Evolutionary conservation across 805 yeast genomes (phyloP), one percentile per base, ranked within the genome.

Genomic region (Metschnikowia proteae): DNA sequence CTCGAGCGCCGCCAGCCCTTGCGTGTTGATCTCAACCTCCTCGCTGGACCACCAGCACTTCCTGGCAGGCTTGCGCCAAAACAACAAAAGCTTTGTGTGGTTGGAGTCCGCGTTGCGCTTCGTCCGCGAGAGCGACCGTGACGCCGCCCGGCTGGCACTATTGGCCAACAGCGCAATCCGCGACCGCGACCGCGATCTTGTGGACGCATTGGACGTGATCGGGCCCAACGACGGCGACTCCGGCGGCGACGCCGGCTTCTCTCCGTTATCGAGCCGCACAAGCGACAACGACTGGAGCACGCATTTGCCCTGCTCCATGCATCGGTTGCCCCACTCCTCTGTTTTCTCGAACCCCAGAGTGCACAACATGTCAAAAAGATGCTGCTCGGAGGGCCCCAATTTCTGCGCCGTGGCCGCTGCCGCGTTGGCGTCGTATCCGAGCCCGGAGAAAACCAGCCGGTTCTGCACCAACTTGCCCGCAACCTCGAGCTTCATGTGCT

Each of bases 31-130:
- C 6, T 80, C 82, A 22, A 80, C 66, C 28, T 67, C 72, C 38
- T 81, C 80, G 62, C 82, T 81, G 5, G 88, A 78, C 99, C 99
- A 94, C 99, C 99, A 94, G 70, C 99, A 94, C 64, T 94, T 94
- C 62, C 98, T 79, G 2, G 99, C 99, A 0, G 99, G 99, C 63
- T 94, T 94, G 54, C 96, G 79, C 98, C 99, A 94, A 63, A 94
- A 94, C 45, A 94, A 70, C 33, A 94, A 73, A 45, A 94, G 75
- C 65, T 94, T 94, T 4, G 73, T 68, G 40, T 70, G 73, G 56
- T 64, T 71, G 25, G 57, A 66, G 62, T 74, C 81, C 54, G 51
- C 68, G 62, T 49, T 66, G 59, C 56, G 68, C 56, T 53, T 60
- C 9, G 81, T 74, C 51, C 80, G 71, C 4, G 85, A 80, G 31